Conservation (phyloP, 78 protist genomes). For the Abeoforma whisleri region DNA sequence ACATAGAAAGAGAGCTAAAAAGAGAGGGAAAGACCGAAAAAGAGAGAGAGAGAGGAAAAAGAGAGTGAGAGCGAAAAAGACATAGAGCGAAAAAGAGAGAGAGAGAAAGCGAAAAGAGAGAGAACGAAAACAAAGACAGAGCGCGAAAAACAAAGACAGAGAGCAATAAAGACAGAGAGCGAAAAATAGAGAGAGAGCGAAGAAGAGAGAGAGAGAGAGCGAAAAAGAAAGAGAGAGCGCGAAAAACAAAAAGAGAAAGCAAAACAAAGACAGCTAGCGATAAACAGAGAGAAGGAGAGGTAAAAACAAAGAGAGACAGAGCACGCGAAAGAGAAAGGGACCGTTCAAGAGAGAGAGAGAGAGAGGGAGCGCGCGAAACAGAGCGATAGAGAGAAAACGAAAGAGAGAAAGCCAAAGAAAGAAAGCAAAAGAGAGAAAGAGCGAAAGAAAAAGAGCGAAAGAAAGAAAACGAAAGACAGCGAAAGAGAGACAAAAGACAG, state of each 20-base stretch:
- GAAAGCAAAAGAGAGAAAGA: no score
- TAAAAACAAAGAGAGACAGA: no score
- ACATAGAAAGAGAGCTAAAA: not conserved
- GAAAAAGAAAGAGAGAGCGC: not conserved
- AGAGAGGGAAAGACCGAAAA: not conserved
- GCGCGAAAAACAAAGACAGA: not conserved
- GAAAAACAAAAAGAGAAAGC: not conserved
- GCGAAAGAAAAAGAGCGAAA: no score
- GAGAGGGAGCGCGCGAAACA: no score
- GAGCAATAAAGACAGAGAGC: not conserved
- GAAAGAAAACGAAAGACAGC: no score
- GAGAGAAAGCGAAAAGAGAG: not conserved
- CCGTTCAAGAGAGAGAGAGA: no score
- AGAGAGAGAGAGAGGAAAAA: constrained; percentile 10
- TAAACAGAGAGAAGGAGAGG: constrained; percentile 3
- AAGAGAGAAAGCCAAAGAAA: no score
- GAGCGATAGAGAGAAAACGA: no score
- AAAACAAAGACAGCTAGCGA: not conserved
- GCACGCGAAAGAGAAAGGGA: no score
- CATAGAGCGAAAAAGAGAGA: not conserved
- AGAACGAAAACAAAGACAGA: not conserved
- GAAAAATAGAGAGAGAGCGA: not conserved
- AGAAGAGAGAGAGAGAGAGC: not conserved
- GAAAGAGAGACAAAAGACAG: no score
- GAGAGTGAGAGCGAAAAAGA: constrained; percentile 6